A percentile compares a stretch with the other conserved stretches of the same genome.
These are phyloP conservation scores for Neofusicoccum sp. DNA, from an alignment of 2,329 filamentous ascomycete species.

Conservation along the genomic window DNA sequence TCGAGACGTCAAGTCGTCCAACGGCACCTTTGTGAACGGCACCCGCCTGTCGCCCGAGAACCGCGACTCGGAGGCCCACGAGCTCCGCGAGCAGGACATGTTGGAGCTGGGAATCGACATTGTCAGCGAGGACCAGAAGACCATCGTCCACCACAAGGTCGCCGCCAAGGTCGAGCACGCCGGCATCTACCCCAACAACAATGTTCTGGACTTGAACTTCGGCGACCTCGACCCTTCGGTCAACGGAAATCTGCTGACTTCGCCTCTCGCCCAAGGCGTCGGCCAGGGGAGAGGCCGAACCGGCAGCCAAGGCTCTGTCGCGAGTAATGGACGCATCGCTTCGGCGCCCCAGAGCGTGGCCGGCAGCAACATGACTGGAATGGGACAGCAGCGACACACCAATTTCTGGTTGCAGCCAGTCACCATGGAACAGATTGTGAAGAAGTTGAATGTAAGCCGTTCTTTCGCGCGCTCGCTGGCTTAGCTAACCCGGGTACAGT, in stretches of 20 bases:
- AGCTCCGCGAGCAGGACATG: conserved; percentile 86
- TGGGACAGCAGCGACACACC: conserved; percentile 71
- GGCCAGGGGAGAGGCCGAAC: conserved; percentile 67
- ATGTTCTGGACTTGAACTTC: conserved; percentile 84
- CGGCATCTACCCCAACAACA: conserved; percentile 74
- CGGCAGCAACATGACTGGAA: conserved; percentile 53
- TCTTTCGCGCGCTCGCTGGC: background rate
- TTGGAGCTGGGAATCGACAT: conserved; percentile 97
- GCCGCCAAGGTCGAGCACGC: conserved; percentile 95
- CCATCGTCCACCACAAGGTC: conserved; percentile 97
- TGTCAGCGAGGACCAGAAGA: conserved; percentile 97
- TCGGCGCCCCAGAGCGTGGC: conserved; percentile 55
- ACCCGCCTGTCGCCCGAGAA: conserved; percentile 88
- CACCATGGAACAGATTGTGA: conserved; percentile 92
- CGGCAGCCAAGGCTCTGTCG: conserved; percentile 53
- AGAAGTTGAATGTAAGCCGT: conserved; percentile 71
- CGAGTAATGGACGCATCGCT: conserved; percentile 61
- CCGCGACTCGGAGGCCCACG: conserved; percentile 91
- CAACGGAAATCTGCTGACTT: conserved; percentile 59
- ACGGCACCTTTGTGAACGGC: conserved; percentile 97
- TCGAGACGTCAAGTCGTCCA: conserved; percentile 95
- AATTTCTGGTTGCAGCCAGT: conserved; percentile 86
- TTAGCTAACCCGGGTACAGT: conserved; percentile 48
- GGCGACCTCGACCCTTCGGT: conserved; percentile 81
- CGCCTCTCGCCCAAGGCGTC: conserved; percentile 40